Evolutionary conservation across 805 yeast species (phyloP), one percentile per base, ranked within the genome.

Genomic region (Candida dajiaensis): DNA sequence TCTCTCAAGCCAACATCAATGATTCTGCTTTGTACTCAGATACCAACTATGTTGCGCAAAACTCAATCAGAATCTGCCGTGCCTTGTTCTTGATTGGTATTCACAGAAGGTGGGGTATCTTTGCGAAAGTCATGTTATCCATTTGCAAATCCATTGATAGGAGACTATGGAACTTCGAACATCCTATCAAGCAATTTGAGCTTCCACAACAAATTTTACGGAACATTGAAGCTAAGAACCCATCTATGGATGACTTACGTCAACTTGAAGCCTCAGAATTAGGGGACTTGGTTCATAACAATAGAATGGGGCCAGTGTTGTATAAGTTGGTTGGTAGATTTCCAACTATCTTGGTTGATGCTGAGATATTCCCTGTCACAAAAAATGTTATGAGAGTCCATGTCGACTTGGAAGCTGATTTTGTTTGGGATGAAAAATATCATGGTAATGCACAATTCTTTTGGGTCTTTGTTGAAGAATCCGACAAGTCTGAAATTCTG

Each of bases 391-490:
- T 92, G 81, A 72, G 96, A 45, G 78, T 94, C 23, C 89, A 85
- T 58, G 76, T 86, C 2, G 63, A 67, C 8, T 64, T 94, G 21
- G 80, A 74, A 29, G 81, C 96, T 0, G 89, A 86, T 55, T 95
- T 94, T 64, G 67, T 70, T 9, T 94, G 98, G 98, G 96, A 89
- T 64, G 78, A 73, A 38, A 77, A 74, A 46, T 68, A 77, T 45
- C 98, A 94, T 64, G 96, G 97, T 0, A 78, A 75, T 51, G 84
- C 86, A 1, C 95, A 89, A 62, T 76, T 83, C 54, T 94, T 89
- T 58, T 94, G 99, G 99, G 74, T 94, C 3, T 75, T 92, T 51
- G 95, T 92, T 6, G 98, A 90, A 62, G 95, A 88, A 53, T 80
- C 92, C 4, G 88, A 84, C 46, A 76, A 78, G 43, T 77, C 86